A percentile compares a stretch with the other conserved stretches of the same genome.
Conservation (phyloP, 306 rosid genomes). For the apple (Malus domestica) region ASM211411v1 NC_041798.1:32563501-32564000, state of each 20-base stretch:
- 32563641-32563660: neutral
- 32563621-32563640: neutral
- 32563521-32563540: neutral
- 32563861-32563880: too few relatives aligned
- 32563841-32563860: too few relatives aligned
- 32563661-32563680: neutral
- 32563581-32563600: neutral
- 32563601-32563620: neutral
- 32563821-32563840: too few relatives aligned
- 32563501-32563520: neutral
- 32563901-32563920: neutral
- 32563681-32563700: too few relatives aligned
- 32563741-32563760: too few relatives aligned
- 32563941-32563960: too few relatives aligned
- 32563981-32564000: neutral
- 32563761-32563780: too few relatives aligned
- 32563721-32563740: too few relatives aligned
- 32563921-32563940: neutral
- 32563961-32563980: neutral
- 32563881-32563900: neutral
- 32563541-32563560: neutral
- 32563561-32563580: neutral
- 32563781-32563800: too few relatives aligned
- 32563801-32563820: too few relatives aligned
- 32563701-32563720: too few relatives aligned